Conservation (phyloP, 768 basidiomycete species). For the Boletales sp. region DNA sequence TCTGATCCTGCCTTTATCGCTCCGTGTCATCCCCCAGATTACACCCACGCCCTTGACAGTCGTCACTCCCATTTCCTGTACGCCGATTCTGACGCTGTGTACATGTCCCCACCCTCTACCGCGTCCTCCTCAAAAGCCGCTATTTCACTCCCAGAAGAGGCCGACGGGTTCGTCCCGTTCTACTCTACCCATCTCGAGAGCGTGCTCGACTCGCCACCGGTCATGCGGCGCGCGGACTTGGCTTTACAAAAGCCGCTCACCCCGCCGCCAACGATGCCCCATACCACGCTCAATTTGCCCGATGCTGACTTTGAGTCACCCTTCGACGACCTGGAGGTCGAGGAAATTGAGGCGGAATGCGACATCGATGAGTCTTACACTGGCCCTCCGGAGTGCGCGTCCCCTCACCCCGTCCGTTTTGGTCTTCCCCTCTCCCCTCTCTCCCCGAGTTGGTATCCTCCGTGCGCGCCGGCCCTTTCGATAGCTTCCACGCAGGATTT, state of each 20-base stretch:
- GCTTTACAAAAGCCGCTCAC: conserved; percentile 34
- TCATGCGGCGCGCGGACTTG: conserved; percentile 30
- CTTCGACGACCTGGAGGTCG: conserved; percentile 11
- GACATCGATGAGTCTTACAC: conserved; percentile 21
- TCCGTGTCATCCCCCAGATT: conserved; percentile 10
- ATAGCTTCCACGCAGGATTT: conserved; percentile 16
- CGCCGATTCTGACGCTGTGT: conserved; percentile 19
- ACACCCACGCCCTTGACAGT: conserved; percentile 10
- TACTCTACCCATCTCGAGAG: conserved; percentile 30
- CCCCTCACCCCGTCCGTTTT: conserved; percentile 12
- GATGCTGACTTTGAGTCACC: conserved; percentile 26
- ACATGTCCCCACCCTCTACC: conserved; percentile 28
- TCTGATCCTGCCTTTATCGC: conserved; percentile 25
- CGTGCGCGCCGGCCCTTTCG: conserved; percentile 9
- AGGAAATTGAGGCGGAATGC: conserved; percentile 14
- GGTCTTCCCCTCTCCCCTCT: conserved; percentile 31
- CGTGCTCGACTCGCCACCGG: conserved; percentile 33
- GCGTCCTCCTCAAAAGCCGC: conserved; percentile 24
- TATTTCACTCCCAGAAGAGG: conserved; percentile 26
- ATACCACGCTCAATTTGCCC: conserved; percentile 35
- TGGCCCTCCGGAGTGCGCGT: conserved; percentile 8
- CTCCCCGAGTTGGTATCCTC: conserved; percentile 32
- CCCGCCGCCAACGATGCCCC: conserved; percentile 43
- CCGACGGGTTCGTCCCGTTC: conserved; percentile 8
- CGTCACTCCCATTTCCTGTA: conserved; percentile 12